phyloP scores from a whole-genome alignment of 176 grass and related monocot species.

The Triticum turgidum region DNA sequence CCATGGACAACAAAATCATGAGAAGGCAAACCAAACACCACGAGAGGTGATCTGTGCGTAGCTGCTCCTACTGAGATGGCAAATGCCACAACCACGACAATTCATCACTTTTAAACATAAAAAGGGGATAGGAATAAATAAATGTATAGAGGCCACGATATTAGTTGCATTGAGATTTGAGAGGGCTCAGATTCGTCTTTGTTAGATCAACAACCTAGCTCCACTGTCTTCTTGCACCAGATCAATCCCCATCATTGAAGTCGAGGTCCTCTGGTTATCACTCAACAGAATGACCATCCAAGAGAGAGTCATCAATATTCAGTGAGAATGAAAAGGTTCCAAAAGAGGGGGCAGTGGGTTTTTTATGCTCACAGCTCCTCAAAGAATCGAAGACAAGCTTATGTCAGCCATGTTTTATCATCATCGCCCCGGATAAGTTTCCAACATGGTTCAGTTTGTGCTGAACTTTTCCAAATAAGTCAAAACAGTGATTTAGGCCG shows the following conservation, averaged over 20 bases:
- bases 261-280: conserved; percentile 15
- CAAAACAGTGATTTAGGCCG: too few species aligned
- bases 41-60: too few species aligned
- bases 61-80: too few species aligned
- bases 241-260: background rate
- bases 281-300: conserved; percentile 1
- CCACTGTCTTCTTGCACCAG: background rate
- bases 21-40: too few species aligned
- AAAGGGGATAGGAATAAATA: too few species aligned
- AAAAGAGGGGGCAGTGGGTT: background rate
- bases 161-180: background rate
- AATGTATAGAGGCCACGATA: too few species aligned
- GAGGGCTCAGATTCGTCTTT: background rate
- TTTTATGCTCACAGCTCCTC: background rate
- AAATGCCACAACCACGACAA: too few species aligned
- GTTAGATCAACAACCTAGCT: background rate
- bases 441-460: too few species aligned
- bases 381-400: background rate
- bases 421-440: background rate
- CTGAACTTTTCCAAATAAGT: too few species aligned
- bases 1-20: too few species aligned
- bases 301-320: background rate
- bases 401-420: background rate
- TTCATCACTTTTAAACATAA: too few species aligned
- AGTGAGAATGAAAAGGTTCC: background rate